These are phyloP conservation scores for Akanthomyces lecanii DNA, from an alignment of 2,329 filamentous ascomycete species.

Conservation along the genomic window DNA sequence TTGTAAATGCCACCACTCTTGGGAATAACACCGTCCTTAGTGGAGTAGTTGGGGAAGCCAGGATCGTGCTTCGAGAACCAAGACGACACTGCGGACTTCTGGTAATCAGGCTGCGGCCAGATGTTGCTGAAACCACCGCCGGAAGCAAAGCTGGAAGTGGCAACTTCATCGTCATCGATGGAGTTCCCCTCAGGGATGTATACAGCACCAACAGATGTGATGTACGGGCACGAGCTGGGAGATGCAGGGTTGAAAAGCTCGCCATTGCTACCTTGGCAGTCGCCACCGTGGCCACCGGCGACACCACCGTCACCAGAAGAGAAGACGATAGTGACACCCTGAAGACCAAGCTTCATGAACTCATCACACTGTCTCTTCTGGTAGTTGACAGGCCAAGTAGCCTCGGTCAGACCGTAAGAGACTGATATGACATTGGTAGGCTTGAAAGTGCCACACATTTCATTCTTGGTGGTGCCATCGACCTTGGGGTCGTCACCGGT, in stretches of 20 bases:
- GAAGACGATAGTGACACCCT: constrained; percentile 38
- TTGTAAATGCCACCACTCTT: constrained; percentile 30
- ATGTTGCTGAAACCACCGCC: constrained; percentile 34
- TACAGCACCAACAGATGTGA: constrained; percentile 49
- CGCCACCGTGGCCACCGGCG: constrained; percentile 22
- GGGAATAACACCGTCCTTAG: constrained; percentile 34
- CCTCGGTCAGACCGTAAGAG: constrained; percentile 47
- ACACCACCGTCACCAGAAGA: constrained; percentile 39
- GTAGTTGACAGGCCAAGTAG: constrained; percentile 42
- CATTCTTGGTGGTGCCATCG: background rate
- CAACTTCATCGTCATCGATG: constrained; percentile 40
- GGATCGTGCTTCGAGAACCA: constrained; percentile 36
- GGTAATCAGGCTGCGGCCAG: constrained; percentile 44
- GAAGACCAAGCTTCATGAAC: constrained; percentile 44
- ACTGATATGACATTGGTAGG: constrained; percentile 31
- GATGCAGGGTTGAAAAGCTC: constrained; percentile 31
- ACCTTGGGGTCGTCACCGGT: constrained; percentile 1
- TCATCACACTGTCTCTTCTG: constrained; percentile 40
- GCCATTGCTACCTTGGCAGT: constrained; percentile 15
- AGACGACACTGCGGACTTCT: constrained; percentile 33
- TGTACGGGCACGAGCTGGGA: constrained; percentile 38
- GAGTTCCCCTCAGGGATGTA: constrained; percentile 38
- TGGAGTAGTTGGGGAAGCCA: constrained; percentile 29
- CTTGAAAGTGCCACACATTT: constrained; percentile 23
- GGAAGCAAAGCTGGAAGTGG: constrained; percentile 39